phyloP scores from a whole-genome alignment of 2,329 filamentous ascomycete species.

The Exophiala sp. region DNA sequence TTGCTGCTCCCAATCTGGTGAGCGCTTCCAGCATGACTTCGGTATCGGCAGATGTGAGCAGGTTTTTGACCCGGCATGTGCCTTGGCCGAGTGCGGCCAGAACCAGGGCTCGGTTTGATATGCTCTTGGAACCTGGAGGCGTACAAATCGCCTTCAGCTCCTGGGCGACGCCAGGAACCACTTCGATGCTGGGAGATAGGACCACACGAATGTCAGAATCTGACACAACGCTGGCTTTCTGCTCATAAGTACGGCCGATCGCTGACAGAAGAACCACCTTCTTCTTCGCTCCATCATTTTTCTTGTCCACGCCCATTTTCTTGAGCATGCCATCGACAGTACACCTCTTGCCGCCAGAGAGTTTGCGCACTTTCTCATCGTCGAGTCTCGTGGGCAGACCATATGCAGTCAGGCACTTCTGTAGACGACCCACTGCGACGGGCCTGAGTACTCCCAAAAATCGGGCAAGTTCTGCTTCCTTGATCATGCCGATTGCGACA shows the following conservation, averaged over 20 bases:
- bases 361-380: constrained; percentile 73
- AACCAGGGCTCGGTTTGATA: constrained; percentile 92
- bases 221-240: constrained; percentile 79
- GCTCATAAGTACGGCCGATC: constrained; percentile 83
- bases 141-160: constrained; percentile 66
- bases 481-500: constrained; percentile 97
- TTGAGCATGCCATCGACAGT: constrained; percentile 76
- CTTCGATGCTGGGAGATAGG: constrained; percentile 69
- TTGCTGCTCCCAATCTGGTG: constrained; percentile 72
- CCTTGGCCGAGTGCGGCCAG: constrained; percentile 84
- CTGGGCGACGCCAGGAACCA: constrained; percentile 65
- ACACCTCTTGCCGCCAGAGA: constrained; percentile 82
- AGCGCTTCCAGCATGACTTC: constrained; percentile 97
- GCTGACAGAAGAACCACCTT: constrained; percentile 89
- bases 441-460: constrained; percentile 79
- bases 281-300: constrained; percentile 92
- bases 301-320: constrained; percentile 98
- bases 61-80: constrained; percentile 79
- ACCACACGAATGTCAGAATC: constrained; percentile 78
- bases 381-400: constrained; percentile 77
- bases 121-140: constrained; percentile 93
- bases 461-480: constrained; percentile 88
- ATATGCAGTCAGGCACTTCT: constrained; percentile 93
- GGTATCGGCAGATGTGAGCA: constrained; percentile 93
- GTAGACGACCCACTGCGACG: constrained; percentile 78